Percentiles rank a stretch among this genome's conserved stretches.
Conservation (phyloP, 2,329 filamentous ascomycete species). For the Pseudocercospora fijiensis region DNA sequence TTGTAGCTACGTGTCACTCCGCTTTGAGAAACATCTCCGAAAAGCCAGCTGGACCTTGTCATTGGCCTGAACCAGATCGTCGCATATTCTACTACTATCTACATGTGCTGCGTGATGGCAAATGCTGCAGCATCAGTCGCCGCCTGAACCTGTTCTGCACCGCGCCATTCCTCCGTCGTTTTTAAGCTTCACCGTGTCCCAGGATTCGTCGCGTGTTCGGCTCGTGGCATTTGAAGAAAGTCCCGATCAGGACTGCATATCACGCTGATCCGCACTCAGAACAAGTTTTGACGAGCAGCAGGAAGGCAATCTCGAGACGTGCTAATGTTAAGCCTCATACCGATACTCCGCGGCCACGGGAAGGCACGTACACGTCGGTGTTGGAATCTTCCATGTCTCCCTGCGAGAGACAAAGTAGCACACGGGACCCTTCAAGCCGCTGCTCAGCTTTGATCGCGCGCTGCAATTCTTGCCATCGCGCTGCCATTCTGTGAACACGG, state of each 20-base stretch:
- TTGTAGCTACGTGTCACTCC: constrained; percentile 3
- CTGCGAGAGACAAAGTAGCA: neutral
- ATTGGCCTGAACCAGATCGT: neutral
- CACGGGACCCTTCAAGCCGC: neutral
- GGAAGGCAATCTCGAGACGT: neutral
- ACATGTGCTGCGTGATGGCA: neutral
- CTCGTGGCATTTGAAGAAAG: constrained; percentile 7
- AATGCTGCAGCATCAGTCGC: neutral
- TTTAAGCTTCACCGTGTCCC: neutral
- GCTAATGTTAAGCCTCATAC: neutral
- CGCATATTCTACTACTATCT: no score
- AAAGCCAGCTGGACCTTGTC: neutral
- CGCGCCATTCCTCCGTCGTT: neutral
- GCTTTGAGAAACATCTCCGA: constrained; percentile 7
- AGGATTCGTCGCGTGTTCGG: constrained; percentile 6
- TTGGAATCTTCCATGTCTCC: no score
- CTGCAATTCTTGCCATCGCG: neutral
- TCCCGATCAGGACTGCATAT: neutral
- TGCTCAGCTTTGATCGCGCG: no score
- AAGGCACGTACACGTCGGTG: no score
- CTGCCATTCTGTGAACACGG: no score
- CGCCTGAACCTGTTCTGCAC: neutral
- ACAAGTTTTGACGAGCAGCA: constrained; percentile 1
- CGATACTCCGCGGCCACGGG: neutral
- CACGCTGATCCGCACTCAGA: neutral